Base-by-base conservation (phyloP, 2,329 filamentous ascomycete species). In the Elsinoe necatrix region DNA sequence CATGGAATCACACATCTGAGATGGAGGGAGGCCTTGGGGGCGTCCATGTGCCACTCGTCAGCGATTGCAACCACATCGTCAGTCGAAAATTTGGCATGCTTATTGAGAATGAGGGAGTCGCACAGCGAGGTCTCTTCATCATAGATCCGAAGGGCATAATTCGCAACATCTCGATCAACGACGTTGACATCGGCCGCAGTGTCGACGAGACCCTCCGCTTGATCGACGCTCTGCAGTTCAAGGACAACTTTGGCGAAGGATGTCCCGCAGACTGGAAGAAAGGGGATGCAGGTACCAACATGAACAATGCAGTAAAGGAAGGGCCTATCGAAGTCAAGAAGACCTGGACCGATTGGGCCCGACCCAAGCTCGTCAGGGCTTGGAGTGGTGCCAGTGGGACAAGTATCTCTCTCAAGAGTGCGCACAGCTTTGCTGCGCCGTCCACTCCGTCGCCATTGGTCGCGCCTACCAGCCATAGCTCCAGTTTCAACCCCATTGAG, bases 81-180 rank as follows among this genome's bases (percentile, higher is more conserved):
- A 77, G 78, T 58, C 77, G 78, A 63, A 77, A 76, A 70, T 85
- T 84, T 67, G 81, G 81, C 58, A 82, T 85, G 8, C 71, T 85
- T 62, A 75, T 84, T 57, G 82, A 84, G 70, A 79, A 83, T 20
- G 78, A 82, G 67, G 82, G 82, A 34, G 75, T 84, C 58, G 80
- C 82, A 11, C 77, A 85, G 58, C 76, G 82, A 20, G 82, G 81
- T 3, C 73, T 84, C 45, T 85, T 85, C 73, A 76, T 85, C 71
- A 83, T 85, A 64, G 82, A 85, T 67, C 81, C 81, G 59, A 78
- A 80, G 68, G 82, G 81, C 56, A 69, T 76, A 25, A 72, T 85
- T 23, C 72, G 81, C 61, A 63, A 82, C 75, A 82, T 84, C 68
- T 83, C 81, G 60, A 74, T 84, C 73, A 84, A 84, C 71, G 81